phyloP scores from a whole-genome alignment of 352 stramenopile genomes.

The Pythium phragmiticola region DNA sequence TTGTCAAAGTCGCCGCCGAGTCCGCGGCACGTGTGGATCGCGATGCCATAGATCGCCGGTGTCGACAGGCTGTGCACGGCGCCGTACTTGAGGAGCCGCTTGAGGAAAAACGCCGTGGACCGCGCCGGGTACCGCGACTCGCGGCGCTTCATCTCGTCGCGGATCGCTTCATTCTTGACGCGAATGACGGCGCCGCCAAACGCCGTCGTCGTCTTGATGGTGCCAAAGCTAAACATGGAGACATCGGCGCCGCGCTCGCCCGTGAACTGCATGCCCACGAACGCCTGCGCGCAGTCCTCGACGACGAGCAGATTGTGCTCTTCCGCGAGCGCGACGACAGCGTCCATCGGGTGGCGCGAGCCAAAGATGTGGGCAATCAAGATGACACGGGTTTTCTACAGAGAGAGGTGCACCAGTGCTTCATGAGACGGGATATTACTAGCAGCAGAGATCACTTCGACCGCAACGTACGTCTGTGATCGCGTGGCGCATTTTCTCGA shows the following conservation, averaged over 20 bases:
- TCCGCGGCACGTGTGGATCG: constrained; percentile 57
- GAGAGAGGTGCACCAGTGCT: background rate
- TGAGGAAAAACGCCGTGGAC: constrained; percentile 75
- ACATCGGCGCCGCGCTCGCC: constrained; percentile 62
- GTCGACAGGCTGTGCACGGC: constrained; percentile 70
- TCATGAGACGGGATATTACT: background rate
- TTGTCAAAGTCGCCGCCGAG: constrained; percentile 71
- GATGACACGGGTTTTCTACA: constrained; percentile 60
- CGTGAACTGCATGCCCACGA: constrained; percentile 62
- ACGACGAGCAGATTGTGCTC: constrained; percentile 59
- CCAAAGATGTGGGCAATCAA: constrained; percentile 85
- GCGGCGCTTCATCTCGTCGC: constrained; percentile 66
- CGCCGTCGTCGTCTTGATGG: constrained; percentile 84
- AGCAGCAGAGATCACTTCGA: too few relatives aligned
- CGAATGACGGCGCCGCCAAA: constrained; percentile 72
- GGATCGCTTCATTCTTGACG: constrained; percentile 50
- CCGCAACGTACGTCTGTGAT: constrained; percentile 38
- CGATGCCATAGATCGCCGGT: constrained; percentile 70
- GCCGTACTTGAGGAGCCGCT: constrained; percentile 76
- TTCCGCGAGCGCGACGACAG: constrained; percentile 47
- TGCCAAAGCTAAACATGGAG: constrained; percentile 88
- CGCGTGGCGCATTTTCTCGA: constrained; percentile 39
- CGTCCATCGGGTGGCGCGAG: constrained; percentile 55
- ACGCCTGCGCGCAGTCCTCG: constrained; percentile 82
- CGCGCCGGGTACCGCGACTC: constrained; percentile 60